Conservation (phyloP, 2,329 filamentous ascomycete species). For the Fusarium solani-melongenae region DNA sequence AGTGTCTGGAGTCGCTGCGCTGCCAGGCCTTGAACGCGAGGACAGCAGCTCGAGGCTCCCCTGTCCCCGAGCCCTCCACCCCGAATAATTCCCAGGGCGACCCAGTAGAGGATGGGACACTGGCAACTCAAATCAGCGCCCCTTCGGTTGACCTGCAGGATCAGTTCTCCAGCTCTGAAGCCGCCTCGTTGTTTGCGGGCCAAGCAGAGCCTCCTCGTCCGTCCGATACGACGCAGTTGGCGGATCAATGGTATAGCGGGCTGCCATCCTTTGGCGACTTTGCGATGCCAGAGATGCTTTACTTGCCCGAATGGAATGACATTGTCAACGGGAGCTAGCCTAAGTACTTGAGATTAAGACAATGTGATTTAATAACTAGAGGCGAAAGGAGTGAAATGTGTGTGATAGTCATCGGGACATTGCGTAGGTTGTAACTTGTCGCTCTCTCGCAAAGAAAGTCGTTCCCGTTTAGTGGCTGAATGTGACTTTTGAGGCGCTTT, state of each 20-base stretch:
- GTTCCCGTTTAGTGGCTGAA: background rate
- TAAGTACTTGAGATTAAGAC: background rate
- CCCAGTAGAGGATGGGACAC: background rate
- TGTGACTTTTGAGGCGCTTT: background rate
- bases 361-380: background rate
- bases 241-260: background rate
- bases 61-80: background rate
- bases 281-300: background rate
- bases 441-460: background rate
- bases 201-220: background rate
- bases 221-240: background rate
- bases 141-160: background rate
- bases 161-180: background rate
- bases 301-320: background rate
- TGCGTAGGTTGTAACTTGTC: background rate
- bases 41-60: background rate
- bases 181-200: background rate
- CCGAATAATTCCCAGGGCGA: too few relatives aligned
- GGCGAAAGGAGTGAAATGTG: background rate
- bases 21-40: conserved; percentile 7
- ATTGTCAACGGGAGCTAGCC: background rate
- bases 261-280: background rate
- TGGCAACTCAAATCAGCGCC: background rate
- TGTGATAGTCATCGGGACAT: background rate
- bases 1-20: conserved; percentile 4